phyloP scores from a whole-genome alignment of 2,329 filamentous ascomycete genomes.

The Exserohilum rostratum region DNA sequence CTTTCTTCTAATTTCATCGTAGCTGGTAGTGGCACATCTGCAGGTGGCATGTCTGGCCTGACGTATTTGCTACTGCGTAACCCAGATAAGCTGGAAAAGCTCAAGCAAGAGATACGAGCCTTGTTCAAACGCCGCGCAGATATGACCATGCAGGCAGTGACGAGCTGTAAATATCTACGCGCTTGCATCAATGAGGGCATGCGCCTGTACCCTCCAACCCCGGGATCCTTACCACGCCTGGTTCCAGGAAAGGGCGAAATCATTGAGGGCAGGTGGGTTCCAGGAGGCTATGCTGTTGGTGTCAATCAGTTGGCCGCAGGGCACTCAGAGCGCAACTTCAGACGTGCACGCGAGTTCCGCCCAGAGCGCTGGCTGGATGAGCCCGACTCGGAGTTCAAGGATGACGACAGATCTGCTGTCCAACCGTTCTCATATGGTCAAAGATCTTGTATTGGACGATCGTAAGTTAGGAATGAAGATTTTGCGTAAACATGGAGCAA shows the following conservation, averaged over 20 bases:
- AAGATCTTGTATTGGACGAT: constrained; percentile 19
- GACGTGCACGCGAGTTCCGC: constrained; percentile 16
- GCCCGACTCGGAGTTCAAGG: constrained; percentile 18
- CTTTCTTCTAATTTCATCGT: constrained; percentile 14
- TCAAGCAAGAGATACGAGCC: constrained; percentile 17
- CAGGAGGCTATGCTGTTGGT: constrained; percentile 25
- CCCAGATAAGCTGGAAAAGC: constrained; percentile 15
- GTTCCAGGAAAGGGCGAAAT: constrained; percentile 22
- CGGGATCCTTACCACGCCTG: constrained; percentile 19
- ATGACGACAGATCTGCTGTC: constrained; percentile 37
- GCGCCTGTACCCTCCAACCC: constrained; percentile 23
- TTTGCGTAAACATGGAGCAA: too few species aligned
- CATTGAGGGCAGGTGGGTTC: constrained; percentile 22
- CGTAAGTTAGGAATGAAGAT: neutral
- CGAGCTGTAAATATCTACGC: constrained; percentile 16
- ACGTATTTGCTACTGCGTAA: constrained; percentile 14
- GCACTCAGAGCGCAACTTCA: constrained; percentile 26
- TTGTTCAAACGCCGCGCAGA: constrained; percentile 12
- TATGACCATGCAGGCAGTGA: constrained; percentile 13
- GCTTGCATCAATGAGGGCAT: constrained; percentile 25
- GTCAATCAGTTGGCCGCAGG: constrained; percentile 21
- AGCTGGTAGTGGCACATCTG: constrained; percentile 43
- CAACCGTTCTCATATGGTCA: constrained; percentile 28
- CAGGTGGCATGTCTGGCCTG: constrained; percentile 10
- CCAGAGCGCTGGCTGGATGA: constrained; percentile 16